Evolutionary conservation across 2,329 filamentous ascomycete genomes (phyloP), one percentile per base, ranked within the genome.

Genomic region (Tolypocladium tundrense): DNA sequence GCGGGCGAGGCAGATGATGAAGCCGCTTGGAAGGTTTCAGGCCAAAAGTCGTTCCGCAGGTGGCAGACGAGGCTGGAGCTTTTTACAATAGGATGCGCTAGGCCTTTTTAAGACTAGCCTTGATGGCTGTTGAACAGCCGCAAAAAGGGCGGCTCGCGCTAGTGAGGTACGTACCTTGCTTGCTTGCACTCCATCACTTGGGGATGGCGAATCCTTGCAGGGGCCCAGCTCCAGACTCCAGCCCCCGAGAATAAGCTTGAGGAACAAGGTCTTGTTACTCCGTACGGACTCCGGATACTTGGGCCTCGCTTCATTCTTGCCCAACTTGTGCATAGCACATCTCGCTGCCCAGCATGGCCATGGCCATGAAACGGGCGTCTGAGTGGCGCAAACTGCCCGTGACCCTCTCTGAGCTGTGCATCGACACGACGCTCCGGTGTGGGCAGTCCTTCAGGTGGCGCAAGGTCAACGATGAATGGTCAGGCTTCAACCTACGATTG

Each of bases 391-490:
- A 90, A 75, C 76, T 99, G 64, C 91, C 94, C 31, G 77, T 97
- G 45, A 88, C 80, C 60, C 75, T 96, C 40, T 83, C 86, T 4
- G 94, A 99, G 70, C 82, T 99, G 4, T 97, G 91, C 70, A 91
- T 99, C 63, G 91, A 96, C 66, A 99, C 93, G 0, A 96, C 91
- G 0, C 77, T 99, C 40, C 87, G 93, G 61, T 99, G 94, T 70
- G 94, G 94, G 4, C 94, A 99, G 72, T 96, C 93, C 0, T 99
- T 99, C 66, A 87, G 93, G 77, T 99, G 94, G 94, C 88, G 87
- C 61, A 91, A 92, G 69, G 84, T 90, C 54, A 82, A 85, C 50
- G 85, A 92, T 70, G 88, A 93, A 78, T 99, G 94, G 94, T 89
- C 66, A 62, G 70, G 67, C 51, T 27, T 27, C 1, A 54, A 14